Base-by-base conservation (phyloP, 2,329 filamentous ascomycete genomes). In the Trichoderma hamatum region DNA sequence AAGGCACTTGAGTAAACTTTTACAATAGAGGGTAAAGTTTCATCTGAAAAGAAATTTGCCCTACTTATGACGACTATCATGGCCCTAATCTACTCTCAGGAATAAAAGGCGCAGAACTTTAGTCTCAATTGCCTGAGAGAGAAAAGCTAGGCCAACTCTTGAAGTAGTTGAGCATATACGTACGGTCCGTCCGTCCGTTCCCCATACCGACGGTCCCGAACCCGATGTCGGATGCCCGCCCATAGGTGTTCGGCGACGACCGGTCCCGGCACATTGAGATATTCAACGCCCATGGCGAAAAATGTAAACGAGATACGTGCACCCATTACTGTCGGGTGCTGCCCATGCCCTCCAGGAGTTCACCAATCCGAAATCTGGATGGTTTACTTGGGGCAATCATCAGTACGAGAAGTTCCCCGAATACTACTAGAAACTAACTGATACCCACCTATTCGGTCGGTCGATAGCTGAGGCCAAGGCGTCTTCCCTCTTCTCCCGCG, bases 161-260 rank as follows among this genome's bases (percentile, higher is more conserved):
- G 26, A 28, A 24, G 13, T n/a, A 32, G n/a, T 21, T 10, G n/a
- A 21, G 24, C 24, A 14, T n/a, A 63, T 16, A 51, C 14, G 11
- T 21, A 43, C 32, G n/a, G 62, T 46, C 62, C 62, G 52, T 34
- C 49, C 32, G 51, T n/a, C 61, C 49, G 32, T 32, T 46, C 32
- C 24, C 61, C 62, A 52, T 46, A 65, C 62, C 62, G 62, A 65
- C 24, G 19, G 19, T 56, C 51, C 62, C 62, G 52, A 56, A 56
- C 52, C 62, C 62, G 62, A 65, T 46, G 62, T 65, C 62, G 62
- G 62, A 65, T 52, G 14, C 32, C n/a, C 43, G 11, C 21, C 6
- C n/a, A n/a, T n/a, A n/a, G 19, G 54, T 30, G 10, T 24, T 36
- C 62, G 62, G 62, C 62, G 52, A 52, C 51, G 36, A 34, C 52